Evolutionary conservation across 2,329 filamentous ascomycete genomes (phyloP).

Genomic region (Juglanconis juglandina): DNA sequence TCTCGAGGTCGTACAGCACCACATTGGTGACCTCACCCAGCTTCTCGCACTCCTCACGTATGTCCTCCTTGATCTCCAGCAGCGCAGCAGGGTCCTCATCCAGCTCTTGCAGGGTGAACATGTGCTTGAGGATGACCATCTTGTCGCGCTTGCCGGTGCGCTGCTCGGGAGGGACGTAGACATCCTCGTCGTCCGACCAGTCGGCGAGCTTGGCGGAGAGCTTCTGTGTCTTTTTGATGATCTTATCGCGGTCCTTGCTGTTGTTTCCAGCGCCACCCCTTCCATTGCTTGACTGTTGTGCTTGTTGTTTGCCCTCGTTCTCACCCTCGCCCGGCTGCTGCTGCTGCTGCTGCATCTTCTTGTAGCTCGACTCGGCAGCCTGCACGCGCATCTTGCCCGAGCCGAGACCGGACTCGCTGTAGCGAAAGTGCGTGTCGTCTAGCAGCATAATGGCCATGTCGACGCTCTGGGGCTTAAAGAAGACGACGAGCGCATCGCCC

Average conservation of each 20-base stretch:
- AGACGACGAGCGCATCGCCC: constrained; percentile 88
- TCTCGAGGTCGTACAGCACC: constrained; percentile 82
- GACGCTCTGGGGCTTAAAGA: constrained; percentile 94
- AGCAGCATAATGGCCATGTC: constrained; percentile 76
- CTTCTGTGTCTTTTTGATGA: constrained; percentile 87
- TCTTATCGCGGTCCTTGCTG: constrained; percentile 76
- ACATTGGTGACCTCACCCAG: constrained; percentile 87
- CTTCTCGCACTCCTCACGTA: constrained; percentile 84
- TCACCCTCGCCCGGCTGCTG: constrained; percentile 26
- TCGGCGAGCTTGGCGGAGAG: constrained; percentile 88
- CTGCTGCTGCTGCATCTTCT: constrained; percentile 71
- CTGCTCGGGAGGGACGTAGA: constrained; percentile 41
- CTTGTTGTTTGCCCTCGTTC: constrained; percentile 40
- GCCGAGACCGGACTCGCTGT: constrained; percentile 48
- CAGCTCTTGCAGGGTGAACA: constrained; percentile 85
- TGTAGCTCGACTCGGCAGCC: constrained; percentile 85
- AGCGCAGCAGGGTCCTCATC: constrained; percentile 79
- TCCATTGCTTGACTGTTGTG: not conserved
- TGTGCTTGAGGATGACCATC: constrained; percentile 82
- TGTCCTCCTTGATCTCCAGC: constrained; percentile 91
- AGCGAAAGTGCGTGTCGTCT: constrained; percentile 78
- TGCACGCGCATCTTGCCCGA: constrained; percentile 74
- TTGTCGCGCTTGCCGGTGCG: constrained; percentile 64
- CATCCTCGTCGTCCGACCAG: constrained; percentile 87
- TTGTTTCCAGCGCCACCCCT: constrained; percentile 25